Percentiles rank a stretch among this genome's conserved stretches.
Evolutionary conservation across 2,329 filamentous ascomycete genomes (phyloP).

Genomic region (Sclerotinia spermophila): DNA sequence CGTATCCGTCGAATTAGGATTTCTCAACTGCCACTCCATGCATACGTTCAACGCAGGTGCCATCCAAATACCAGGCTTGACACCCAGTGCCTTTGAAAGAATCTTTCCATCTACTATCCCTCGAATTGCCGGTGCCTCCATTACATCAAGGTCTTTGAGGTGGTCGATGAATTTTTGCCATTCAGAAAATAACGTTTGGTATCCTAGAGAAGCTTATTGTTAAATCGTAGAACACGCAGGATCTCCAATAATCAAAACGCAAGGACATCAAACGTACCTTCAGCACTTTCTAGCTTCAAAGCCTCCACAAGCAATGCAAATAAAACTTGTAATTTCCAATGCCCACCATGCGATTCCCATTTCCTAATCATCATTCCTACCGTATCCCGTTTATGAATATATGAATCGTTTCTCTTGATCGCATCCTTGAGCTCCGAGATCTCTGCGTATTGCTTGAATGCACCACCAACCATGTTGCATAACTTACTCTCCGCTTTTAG

Average conservation of each 20-base stretch:
- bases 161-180: conserved; percentile 58
- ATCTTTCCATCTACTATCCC: conserved; percentile 71
- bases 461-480: conserved; percentile 61
- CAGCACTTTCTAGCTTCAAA: conserved; percentile 38
- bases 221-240: too few relatives aligned
- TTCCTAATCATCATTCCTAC: conserved; percentile 71
- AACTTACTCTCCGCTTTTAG: conserved; percentile 77
- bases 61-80: conserved; percentile 83
- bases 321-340: conserved; percentile 70
- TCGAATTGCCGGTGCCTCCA: conserved; percentile 56
- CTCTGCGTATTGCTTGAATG: conserved; percentile 57
- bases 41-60: conserved; percentile 72
- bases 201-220: conserved; percentile 23
- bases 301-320: conserved; percentile 65
- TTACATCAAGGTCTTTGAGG: conserved; percentile 51
- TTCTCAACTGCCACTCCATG: conserved; percentile 82
- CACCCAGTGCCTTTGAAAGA: conserved; percentile 61
- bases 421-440: conserved; percentile 61
- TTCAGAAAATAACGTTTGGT: conserved; percentile 42
- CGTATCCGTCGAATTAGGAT: conserved; percentile 63
- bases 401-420: conserved; percentile 45
- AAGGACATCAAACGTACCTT: conserved; percentile 1
- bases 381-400: conserved; percentile 53
- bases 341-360: conserved; percentile 60
- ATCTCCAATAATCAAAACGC: not conserved